phyloP scores from a whole-genome alignment of 495 filamentous ascomycete species.

The Astrocystis sublimbata region DNA sequence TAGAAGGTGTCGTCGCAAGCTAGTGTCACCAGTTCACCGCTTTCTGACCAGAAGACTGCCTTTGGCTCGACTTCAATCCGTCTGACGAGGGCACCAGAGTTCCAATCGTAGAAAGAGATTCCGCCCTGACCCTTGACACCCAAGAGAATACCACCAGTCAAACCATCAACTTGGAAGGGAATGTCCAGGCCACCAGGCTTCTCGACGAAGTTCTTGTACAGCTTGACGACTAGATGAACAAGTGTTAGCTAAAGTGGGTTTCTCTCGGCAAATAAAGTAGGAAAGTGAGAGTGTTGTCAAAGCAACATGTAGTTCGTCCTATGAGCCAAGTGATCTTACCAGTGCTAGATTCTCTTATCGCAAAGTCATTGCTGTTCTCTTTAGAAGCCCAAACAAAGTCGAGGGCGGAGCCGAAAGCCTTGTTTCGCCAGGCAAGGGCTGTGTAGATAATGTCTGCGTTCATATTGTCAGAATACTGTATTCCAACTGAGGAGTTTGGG shows the following conservation, averaged over 20 bases:
- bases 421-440: slow-evolving; percentile 94
- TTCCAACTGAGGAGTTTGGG: neutral
- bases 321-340: slow-evolving; percentile 41
- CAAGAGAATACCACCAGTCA: slow-evolving; percentile 86
- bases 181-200: slow-evolving; percentile 87
- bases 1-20: slow-evolving; percentile 97
- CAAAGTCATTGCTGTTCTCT: slow-evolving; percentile 97
- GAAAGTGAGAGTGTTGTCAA: neutral
- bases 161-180: slow-evolving; percentile 91
- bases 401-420: slow-evolving; percentile 90
- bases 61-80: slow-evolving; percentile 95
- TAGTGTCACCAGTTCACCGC: slow-evolving; percentile 86
- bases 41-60: slow-evolving; percentile 96
- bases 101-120: slow-evolving; percentile 96
- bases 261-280: too few species aligned
- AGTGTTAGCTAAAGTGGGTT: neutral
- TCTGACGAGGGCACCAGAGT: slow-evolving; percentile 81
- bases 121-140: slow-evolving; percentile 94
- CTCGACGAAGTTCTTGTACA: slow-evolving; percentile 97
- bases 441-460: slow-evolving; percentile 87
- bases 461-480: neutral
- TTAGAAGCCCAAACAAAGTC: slow-evolving; percentile 98
- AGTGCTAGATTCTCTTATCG: slow-evolving; percentile 88
- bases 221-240: slow-evolving; percentile 62
- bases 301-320: too few species aligned